A percentile compares a stretch with the other conserved stretches of the same genome.
phyloP scores from a whole-genome alignment of 2,329 filamentous ascomycete species.

The Calonectria pseudoreteaudii region DNA sequence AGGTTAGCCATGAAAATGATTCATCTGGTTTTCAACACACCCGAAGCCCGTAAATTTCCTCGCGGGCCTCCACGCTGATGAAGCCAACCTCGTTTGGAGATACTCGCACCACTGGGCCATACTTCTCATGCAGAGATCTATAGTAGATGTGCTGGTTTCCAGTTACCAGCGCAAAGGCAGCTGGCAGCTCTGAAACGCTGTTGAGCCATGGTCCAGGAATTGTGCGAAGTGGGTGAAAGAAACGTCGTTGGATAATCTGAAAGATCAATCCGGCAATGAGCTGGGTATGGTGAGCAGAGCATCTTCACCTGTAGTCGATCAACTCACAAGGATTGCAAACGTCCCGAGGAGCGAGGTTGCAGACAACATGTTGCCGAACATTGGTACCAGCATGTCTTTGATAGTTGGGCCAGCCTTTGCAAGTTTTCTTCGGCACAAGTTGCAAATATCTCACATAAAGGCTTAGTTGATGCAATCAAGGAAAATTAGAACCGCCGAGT shows the following conservation, averaged over 20 bases:
- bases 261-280: not conserved
- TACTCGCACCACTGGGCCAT: slow-evolving; percentile 2
- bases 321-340: not conserved
- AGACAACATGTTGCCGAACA: not conserved
- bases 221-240: not conserved
- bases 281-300: not conserved
- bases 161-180: not conserved
- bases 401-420: not conserved
- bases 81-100: slow-evolving; percentile 10
- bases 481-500: not conserved
- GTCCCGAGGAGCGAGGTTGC: not conserved
- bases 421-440: not conserved
- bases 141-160: not conserved
- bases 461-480: not conserved
- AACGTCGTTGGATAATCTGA: not conserved
- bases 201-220: not conserved
- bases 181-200: not conserved
- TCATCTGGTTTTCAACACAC: not conserved
- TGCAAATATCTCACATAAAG: not conserved
- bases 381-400: not conserved
- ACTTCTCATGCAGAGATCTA: not conserved
- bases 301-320: too few relatives aligned
- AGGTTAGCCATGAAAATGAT: not conserved
- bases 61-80: slow-evolving; percentile 1
- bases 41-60: not conserved